phyloP scores from a whole-genome alignment of 2,329 filamentous ascomycete species.

The Fusarium pseudonygamai region DNA sequence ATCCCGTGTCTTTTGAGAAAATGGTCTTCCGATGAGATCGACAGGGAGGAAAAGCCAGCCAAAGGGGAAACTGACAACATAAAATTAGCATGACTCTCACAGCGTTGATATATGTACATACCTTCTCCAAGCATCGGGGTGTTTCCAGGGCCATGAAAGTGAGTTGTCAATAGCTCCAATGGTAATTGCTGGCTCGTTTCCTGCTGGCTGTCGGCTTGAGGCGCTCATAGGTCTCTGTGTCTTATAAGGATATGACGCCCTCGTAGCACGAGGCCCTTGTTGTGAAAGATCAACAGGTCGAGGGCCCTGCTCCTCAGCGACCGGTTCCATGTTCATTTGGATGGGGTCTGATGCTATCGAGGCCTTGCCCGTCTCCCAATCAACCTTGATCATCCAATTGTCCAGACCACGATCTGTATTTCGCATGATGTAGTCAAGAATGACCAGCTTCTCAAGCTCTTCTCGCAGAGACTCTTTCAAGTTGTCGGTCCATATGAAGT shows the following conservation, averaged over 20 bases:
- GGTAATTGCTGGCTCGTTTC: slow-evolving; percentile 68
- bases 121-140: slow-evolving; percentile 85
- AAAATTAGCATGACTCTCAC: background rate
- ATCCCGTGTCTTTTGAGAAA: slow-evolving; percentile 90
- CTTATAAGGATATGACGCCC: slow-evolving; percentile 73
- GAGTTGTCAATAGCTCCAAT: slow-evolving; percentile 98
- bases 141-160: slow-evolving; percentile 98
- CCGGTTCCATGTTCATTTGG: slow-evolving; percentile 69
- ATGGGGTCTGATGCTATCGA: slow-evolving; percentile 86
- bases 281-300: slow-evolving; percentile 68
- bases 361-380: slow-evolving; percentile 83
- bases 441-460: slow-evolving; percentile 95
- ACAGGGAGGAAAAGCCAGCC: slow-evolving; percentile 98
- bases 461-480: slow-evolving; percentile 94
- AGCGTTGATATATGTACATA: slow-evolving; percentile 41
- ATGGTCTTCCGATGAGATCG: slow-evolving; percentile 93
- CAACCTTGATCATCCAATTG: slow-evolving; percentile 99
- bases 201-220: slow-evolving; percentile 59
- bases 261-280: slow-evolving; percentile 51
- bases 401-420: slow-evolving; percentile 97
- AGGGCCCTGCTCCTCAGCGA: slow-evolving; percentile 58
- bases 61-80: slow-evolving; percentile 84
- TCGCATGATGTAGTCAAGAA: slow-evolving; percentile 98
- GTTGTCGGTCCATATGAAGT: slow-evolving; percentile 86
- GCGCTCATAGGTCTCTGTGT: slow-evolving; percentile 87